These are phyloP conservation scores for Helianthus annuus DNA, from an alignment of 129 eudicot genomes.

Conservation along the genomic window DNA sequence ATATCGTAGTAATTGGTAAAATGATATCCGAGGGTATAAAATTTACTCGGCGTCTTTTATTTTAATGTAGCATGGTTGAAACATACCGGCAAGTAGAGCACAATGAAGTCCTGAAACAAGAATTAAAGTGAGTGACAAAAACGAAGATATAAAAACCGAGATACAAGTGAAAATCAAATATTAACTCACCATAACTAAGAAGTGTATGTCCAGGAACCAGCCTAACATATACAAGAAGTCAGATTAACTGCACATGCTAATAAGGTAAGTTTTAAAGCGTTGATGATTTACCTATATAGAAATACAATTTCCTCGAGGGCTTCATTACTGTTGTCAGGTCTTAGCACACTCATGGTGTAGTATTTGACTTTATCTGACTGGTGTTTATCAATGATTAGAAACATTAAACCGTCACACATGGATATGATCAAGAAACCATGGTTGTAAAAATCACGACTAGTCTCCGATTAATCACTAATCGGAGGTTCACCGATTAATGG, in stretches of 20 bases:
- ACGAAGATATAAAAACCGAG: constrained; percentile 15
- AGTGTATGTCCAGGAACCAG: constrained; percentile 88
- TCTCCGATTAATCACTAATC: too few relatives aligned
- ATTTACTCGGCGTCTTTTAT: background rate
- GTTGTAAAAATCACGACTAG: too few relatives aligned
- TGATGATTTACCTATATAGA: constrained; percentile 58
- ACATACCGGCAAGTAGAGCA: constrained; percentile 91
- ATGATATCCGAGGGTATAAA: background rate
- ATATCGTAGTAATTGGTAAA: background rate
- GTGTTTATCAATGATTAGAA: constrained; percentile 19
- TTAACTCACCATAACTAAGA: constrained; percentile 69
- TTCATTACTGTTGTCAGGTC: constrained; percentile 58
- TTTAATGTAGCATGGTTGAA: constrained; percentile 11
- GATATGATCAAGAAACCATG: constrained; percentile 18
- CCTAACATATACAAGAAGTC: constrained; percentile 46
- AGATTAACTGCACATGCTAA: constrained; percentile 14
- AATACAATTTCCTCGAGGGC: constrained; percentile 74
- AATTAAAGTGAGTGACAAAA: constrained; percentile 27
- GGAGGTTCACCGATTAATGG: too few relatives aligned
- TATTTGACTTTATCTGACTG: constrained; percentile 84
- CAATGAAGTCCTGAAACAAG: constrained; percentile 77
- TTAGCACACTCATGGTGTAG: constrained; percentile 89
- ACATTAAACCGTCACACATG: constrained; percentile 5
- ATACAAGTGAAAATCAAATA: constrained; percentile 14
- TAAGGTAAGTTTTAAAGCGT: background rate